These are phyloP conservation scores for Adansonia madagascariensis DNA, from an alignment of 441 rosid genomes.

Conservation along the genomic window DNA sequence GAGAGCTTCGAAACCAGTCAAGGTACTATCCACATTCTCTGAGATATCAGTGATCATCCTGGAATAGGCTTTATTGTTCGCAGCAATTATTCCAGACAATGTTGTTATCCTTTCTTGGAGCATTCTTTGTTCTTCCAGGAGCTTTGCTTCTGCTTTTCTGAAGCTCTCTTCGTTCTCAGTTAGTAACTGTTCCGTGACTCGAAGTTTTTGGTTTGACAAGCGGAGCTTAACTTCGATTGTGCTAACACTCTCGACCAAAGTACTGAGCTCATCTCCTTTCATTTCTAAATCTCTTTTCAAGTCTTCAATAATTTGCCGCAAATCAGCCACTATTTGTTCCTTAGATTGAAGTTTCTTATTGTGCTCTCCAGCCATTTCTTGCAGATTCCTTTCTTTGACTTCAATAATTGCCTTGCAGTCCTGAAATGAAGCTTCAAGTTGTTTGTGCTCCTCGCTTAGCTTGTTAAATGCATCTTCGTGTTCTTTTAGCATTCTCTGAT, in stretches of 20 bases:
- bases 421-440: slow-evolving; percentile 40
- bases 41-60: slow-evolving; percentile 50
- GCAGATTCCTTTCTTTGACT: slow-evolving; percentile 59
- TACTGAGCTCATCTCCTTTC: slow-evolving; percentile 72
- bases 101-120: slow-evolving; percentile 54
- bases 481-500: slow-evolving; percentile 49
- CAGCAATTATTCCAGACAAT: slow-evolving; percentile 41
- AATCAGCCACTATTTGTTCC: slow-evolving; percentile 48
- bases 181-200: slow-evolving; percentile 79
- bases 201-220: slow-evolving; percentile 90
- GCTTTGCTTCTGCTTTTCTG: slow-evolving; percentile 62
- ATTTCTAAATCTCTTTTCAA: slow-evolving; percentile 70
- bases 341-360: slow-evolving; percentile 42
- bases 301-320: slow-evolving; percentile 64
- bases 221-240: slow-evolving; percentile 79
- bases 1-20: slow-evolving; percentile 44
- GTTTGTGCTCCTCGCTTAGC: slow-evolving; percentile 44
- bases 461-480: slow-evolving; percentile 44
- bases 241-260: slow-evolving; percentile 54
- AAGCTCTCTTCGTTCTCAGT: slow-evolving; percentile 71
- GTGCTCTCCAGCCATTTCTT: slow-evolving; percentile 56
- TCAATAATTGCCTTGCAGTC: slow-evolving; percentile 49
- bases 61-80: slow-evolving; percentile 44
- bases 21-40: slow-evolving; percentile 40
- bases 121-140: slow-evolving; percentile 55